Conservation (phyloP, 352 stramenopile genomes). For the Pythium scleroteichum region DNA sequence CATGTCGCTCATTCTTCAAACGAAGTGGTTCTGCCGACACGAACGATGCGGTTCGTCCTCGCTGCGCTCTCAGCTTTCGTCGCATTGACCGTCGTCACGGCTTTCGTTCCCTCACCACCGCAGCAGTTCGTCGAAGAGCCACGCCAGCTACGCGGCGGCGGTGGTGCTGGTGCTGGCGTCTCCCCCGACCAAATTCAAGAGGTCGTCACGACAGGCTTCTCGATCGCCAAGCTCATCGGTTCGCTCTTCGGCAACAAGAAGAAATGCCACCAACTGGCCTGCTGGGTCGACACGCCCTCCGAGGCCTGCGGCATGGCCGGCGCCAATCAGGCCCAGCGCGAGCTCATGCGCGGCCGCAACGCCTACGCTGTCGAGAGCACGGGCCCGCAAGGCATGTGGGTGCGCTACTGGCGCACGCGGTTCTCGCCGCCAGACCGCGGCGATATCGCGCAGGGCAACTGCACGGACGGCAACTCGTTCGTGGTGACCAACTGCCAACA, state of each 20-base stretch:
- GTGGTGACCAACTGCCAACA: slow-evolving; percentile 14
- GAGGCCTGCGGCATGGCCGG: slow-evolving; percentile 7
- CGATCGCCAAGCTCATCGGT: neutral
- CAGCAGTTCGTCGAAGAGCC: too few relatives aligned
- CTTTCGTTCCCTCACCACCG: too few relatives aligned
- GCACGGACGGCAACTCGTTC: slow-evolving; percentile 1
- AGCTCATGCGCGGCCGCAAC: slow-evolving; percentile 12
- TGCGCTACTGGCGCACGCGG: slow-evolving; percentile 17
- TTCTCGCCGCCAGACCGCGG: slow-evolving; percentile 12
- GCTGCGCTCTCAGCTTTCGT: too few relatives aligned
- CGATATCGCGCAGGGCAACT: slow-evolving; percentile 7
- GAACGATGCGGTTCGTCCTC: too few relatives aligned
- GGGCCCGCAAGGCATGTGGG: slow-evolving; percentile 2
- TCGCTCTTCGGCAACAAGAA: slow-evolving; percentile 4
- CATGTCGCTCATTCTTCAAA: too few relatives aligned
- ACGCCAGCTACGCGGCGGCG: too few relatives aligned
- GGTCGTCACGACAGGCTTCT: neutral
- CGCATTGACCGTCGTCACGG: too few relatives aligned
- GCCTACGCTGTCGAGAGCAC: slow-evolving; percentile 9
- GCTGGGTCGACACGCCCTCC: slow-evolving; percentile 6
- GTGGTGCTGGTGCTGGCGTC: too few relatives aligned
- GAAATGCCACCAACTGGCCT: slow-evolving; percentile 12
- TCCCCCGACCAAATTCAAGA: neutral
- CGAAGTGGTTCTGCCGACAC: too few relatives aligned
- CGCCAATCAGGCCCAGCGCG: slow-evolving; percentile 10